Evolutionary conservation across 176 grass and related monocot genomes (phyloP).

Genomic region (Tillandsia fasciculata): DNA sequence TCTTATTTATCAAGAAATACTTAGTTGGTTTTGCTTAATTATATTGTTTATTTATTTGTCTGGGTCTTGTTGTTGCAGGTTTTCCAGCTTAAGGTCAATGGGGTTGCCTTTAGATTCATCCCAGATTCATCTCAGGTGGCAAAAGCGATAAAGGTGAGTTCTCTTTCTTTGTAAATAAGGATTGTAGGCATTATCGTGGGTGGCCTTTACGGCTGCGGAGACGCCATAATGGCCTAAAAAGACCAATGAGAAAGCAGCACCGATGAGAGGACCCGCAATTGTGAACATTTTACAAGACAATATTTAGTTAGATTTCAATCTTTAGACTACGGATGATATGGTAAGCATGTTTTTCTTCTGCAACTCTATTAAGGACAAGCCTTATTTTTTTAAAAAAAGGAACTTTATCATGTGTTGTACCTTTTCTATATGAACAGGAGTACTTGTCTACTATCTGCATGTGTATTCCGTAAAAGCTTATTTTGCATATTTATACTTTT

Average conservation of each 20-base stretch:
- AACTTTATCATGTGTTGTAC: not conserved
- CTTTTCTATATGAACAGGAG: not conserved
- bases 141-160: conserved; percentile 69
- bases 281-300: too few relatives aligned
- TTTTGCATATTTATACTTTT: not conserved
- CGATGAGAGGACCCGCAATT: too few relatives aligned
- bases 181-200: not conserved
- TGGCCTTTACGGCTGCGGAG: not conserved
- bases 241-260: too few relatives aligned
- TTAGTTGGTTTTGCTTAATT: not conserved
- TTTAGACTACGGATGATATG: too few relatives aligned
- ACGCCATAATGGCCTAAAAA: too few relatives aligned
- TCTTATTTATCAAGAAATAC: not conserved
- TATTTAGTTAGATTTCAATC: too few relatives aligned
- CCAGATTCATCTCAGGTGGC: conserved; percentile 85
- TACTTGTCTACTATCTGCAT: not conserved
- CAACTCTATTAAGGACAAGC: not conserved
- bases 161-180: conserved; percentile 1
- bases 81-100: conserved; percentile 73
- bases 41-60: too few relatives aligned
- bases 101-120: conserved; percentile 76
- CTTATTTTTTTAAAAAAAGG: not conserved
- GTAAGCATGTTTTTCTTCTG: too few relatives aligned
- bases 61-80: conserved; percentile 29
- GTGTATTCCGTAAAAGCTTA: not conserved